Evolutionary conservation across 768 basidiomycete genomes (phyloP).

Genomic region (Suillus lakei): DNA sequence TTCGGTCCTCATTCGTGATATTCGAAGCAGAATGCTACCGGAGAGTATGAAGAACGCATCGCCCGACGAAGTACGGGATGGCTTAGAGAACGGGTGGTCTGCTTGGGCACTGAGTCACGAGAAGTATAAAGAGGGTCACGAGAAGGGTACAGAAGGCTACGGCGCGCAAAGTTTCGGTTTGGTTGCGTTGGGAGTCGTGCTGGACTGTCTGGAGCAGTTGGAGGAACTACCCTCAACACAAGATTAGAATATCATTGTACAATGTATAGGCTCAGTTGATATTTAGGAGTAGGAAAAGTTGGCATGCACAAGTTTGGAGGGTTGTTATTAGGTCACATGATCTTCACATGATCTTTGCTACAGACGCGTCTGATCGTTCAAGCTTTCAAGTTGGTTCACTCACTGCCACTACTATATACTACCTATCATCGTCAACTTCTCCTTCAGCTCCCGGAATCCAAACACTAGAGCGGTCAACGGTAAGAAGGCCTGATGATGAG

Average conservation of each 20-base stretch:
- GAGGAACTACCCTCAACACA: not conserved
- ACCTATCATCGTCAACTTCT: not conserved
- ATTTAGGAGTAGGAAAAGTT: not conserved
- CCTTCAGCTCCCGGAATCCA: not conserved
- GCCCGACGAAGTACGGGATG: slow-evolving; percentile 37
- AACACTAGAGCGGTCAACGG: not conserved
- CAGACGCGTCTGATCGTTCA: not conserved
- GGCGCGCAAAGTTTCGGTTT: slow-evolving; percentile 72
- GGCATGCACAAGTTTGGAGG: no score
- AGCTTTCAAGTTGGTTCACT: not conserved
- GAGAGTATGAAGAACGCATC: slow-evolving; percentile 29
- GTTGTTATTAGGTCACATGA: not conserved
- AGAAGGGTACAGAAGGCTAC: slow-evolving; percentile 42
- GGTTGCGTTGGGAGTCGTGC: slow-evolving; percentile 60
- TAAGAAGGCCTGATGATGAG: not conserved
- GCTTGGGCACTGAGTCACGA: slow-evolving; percentile 64
- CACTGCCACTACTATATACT: not conserved
- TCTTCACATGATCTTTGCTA: no score
- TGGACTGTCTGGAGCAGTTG: slow-evolving; percentile 59
- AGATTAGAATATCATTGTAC: not conserved
- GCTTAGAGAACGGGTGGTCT: slow-evolving; percentile 61
- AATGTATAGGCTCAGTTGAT: not conserved
- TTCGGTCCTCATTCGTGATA: slow-evolving; percentile 53
- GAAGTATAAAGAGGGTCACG: slow-evolving; percentile 38
- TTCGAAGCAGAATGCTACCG: slow-evolving; percentile 45